Evolutionary conservation across 1,284 basidiomycete species (phyloP).

Genomic region (Microstroma glucosiphilum): DNA sequence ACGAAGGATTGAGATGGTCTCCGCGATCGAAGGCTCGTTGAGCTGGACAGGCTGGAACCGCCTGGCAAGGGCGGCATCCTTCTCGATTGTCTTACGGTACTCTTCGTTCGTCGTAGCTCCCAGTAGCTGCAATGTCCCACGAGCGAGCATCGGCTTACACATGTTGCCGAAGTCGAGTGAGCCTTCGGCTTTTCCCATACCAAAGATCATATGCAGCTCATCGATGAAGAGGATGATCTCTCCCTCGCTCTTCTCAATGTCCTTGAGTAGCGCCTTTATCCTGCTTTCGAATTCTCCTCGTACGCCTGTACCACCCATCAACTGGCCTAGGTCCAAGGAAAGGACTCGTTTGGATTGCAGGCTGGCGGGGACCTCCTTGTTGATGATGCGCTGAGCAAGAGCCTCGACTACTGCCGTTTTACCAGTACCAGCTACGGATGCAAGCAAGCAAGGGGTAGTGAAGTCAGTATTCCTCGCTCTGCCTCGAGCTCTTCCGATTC

Average conservation of each 20-base stretch:
- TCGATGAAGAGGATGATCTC: constrained; percentile 94
- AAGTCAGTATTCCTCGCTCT: no score
- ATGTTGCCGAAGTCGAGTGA: constrained; percentile 47
- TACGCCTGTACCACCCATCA: constrained; percentile 93
- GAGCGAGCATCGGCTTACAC: constrained; percentile 56
- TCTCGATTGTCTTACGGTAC: constrained; percentile 93
- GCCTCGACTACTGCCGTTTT: constrained; percentile 79
- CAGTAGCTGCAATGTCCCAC: constrained; percentile 82
- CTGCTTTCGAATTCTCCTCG: constrained; percentile 98
- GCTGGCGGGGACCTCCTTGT: constrained; percentile 85
- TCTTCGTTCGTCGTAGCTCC: constrained; percentile 91
- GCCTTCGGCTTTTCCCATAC: constrained; percentile 37
- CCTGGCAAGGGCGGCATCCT: constrained; percentile 76
- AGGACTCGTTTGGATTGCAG: constrained; percentile 57
- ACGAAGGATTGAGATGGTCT: constrained; percentile 87
- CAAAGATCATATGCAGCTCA: constrained; percentile 58
- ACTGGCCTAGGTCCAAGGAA: constrained; percentile 78
- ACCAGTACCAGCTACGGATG: constrained; percentile 42
- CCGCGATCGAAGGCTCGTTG: constrained; percentile 81
- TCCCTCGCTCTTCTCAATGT: constrained; percentile 68
- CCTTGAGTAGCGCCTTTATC: constrained; percentile 79
- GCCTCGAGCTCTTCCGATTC: constrained; percentile 37
- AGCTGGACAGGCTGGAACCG: constrained; percentile 85
- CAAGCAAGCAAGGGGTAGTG: no score
- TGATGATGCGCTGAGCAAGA: constrained; percentile 89